Evolutionary conservation across 768 basidiomycete species (phyloP).

Genomic region (Trichaptum fuscoviolaceum): DNA sequence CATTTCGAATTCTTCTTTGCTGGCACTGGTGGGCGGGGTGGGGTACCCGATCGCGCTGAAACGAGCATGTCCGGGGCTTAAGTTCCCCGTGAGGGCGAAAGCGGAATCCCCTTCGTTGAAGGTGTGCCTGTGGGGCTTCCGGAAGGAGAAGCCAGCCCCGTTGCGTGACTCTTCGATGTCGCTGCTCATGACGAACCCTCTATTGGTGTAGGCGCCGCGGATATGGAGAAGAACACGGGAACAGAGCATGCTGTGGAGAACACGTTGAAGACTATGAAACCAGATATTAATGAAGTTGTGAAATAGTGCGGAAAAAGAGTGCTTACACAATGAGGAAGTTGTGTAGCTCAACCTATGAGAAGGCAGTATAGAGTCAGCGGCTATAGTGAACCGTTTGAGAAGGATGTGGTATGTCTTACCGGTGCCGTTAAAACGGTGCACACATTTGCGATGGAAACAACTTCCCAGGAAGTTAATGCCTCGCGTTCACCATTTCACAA

Average conservation of each 20-base stretch:
- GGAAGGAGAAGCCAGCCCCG: background rate
- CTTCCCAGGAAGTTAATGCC: background rate
- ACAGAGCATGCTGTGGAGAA: slow-evolving; percentile 2
- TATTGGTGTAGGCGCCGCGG: background rate
- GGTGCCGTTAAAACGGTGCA: background rate
- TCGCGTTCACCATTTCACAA: background rate
- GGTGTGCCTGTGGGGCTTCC: background rate
- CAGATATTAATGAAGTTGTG: background rate
- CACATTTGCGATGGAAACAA: background rate
- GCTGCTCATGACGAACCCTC: background rate
- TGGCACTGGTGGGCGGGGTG: background rate
- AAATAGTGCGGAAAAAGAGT: background rate
- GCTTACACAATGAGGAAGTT: background rate
- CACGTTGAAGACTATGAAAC: background rate
- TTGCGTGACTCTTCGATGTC: background rate
- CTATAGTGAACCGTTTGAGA: background rate
- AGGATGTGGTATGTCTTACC: background rate
- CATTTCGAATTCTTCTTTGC: background rate
- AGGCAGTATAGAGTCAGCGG: background rate
- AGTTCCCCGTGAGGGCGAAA: background rate
- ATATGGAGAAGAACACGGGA: background rate
- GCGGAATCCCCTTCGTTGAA: background rate
- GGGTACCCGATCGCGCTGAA: background rate
- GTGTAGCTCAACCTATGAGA: background rate
- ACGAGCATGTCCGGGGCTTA: background rate